Percentiles rank a stretch among this genome's conserved stretches.
Conservation (phyloP, 148 eudicot genomes). For the Vaccinium darrowii region DNA sequence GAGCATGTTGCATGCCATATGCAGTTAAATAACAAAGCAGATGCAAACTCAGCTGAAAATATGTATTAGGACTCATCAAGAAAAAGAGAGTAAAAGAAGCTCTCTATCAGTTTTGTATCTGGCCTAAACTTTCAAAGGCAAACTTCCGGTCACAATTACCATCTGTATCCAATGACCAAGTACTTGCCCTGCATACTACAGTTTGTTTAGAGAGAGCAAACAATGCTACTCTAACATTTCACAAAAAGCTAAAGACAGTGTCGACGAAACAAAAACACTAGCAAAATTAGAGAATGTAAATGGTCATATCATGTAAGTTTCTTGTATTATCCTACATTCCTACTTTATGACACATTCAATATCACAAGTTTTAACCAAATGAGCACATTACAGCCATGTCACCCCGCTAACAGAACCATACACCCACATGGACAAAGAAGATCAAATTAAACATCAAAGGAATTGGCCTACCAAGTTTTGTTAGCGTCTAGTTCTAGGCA, state of each 20-base stretch:
- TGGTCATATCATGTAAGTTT: background rate
- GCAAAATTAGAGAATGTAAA: background rate
- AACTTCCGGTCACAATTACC: background rate
- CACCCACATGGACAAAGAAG: background rate
- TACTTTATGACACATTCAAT: background rate
- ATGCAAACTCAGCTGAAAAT: background rate
- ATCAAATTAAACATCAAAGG: background rate
- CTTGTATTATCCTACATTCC: background rate
- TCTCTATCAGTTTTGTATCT: background rate
- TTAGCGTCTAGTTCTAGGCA: slow-evolving; percentile 78
- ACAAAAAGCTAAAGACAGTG: background rate
- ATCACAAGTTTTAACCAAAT: background rate
- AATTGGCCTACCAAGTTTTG: slow-evolving; percentile 28
- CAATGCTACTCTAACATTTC: background rate
- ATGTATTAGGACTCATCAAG: background rate
- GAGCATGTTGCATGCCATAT: background rate
- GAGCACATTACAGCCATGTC: background rate
- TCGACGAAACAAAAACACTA: background rate
- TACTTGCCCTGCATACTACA: background rate
- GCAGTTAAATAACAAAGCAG: background rate
- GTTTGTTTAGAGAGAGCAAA: background rate
- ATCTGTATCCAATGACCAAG: background rate
- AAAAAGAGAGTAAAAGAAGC: background rate
- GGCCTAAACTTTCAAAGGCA: background rate
- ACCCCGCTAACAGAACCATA: background rate